Evolutionary conservation across 352 stramenopile species (phyloP).

Genomic region (Halophytophthora polymorphica): DNA sequence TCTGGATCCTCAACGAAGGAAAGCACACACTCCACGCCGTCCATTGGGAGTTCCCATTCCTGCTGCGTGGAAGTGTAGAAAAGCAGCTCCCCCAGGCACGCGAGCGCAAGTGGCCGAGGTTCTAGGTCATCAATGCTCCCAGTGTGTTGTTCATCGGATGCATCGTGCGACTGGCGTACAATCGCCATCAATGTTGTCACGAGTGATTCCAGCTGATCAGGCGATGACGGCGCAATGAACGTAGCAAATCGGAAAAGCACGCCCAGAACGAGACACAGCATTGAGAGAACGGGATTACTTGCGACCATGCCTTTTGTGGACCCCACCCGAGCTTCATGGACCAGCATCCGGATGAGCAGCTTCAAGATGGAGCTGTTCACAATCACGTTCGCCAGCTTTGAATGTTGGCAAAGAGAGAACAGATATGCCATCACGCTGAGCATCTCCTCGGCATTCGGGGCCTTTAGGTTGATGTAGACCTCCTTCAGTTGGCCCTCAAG

Average conservation of each 20-base stretch:
- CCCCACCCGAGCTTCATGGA: constrained; percentile 19
- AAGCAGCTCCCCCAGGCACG: constrained; percentile 67
- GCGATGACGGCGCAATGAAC: constrained; percentile 60
- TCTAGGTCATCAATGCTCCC: constrained; percentile 4
- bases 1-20: constrained; percentile 37
- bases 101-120: constrained; percentile 29
- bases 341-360: constrained; percentile 55
- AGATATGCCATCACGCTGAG: constrained; percentile 59
- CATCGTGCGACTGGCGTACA: not conserved
- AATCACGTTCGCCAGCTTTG: constrained; percentile 73
- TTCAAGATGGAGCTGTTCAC: constrained; percentile 78
- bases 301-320: constrained; percentile 1
- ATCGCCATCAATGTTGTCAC: constrained; percentile 34
- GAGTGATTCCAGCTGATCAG: constrained; percentile 50
- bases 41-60: constrained; percentile 31
- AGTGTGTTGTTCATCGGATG: not conserved
- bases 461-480: constrained; percentile 69
- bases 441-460: constrained; percentile 25
- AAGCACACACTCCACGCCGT: constrained; percentile 33
- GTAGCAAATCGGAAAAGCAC: constrained; percentile 69
- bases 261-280: constrained; percentile 59
- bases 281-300: constrained; percentile 24
- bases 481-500: constrained; percentile 74
- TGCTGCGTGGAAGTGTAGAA: constrained; percentile 75
- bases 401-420: constrained; percentile 46